Conservation (phyloP, 2,329 filamentous ascomycete genomes). For the Fusarium pilosicola region DNA sequence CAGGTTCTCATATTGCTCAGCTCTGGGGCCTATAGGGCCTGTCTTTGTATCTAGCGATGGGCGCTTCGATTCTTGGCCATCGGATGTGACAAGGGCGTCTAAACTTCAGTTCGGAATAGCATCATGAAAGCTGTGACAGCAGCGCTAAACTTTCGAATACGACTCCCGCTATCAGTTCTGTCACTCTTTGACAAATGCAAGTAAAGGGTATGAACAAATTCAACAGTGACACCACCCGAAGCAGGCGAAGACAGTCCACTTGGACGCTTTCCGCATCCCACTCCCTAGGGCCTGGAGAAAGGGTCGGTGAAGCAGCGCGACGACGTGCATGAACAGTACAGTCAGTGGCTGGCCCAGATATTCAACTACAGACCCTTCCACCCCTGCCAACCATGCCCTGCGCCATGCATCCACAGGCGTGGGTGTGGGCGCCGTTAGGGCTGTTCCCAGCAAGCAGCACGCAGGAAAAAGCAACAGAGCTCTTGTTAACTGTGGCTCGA, state of each 20-base stretch:
- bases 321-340: conserved; percentile 48
- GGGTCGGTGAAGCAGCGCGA: conserved; percentile 48
- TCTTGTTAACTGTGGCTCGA: conserved; percentile 6
- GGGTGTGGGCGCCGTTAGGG: conserved; percentile 43
- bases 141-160: conserved; percentile 5
- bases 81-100: not conserved
- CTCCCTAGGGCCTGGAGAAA: conserved; percentile 34
- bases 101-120: conserved; percentile 11
- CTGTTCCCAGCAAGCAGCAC: conserved; percentile 31
- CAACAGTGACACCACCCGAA: conserved; percentile 17
- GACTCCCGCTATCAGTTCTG: not conserved
- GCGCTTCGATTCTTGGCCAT: not conserved
- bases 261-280: conserved; percentile 32
- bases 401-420: conserved; percentile 37
- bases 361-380: conserved; percentile 30
- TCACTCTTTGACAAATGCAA: not conserved
- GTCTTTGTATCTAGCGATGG: not conserved
- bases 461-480: conserved; percentile 18
- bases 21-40: conserved; percentile 12
- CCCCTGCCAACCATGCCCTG: conserved; percentile 38
- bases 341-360: conserved; percentile 43
- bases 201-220: conserved; percentile 3
- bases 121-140: conserved; percentile 4
- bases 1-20: conserved; percentile 19
- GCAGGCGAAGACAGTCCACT: conserved; percentile 30